These are phyloP conservation scores for Carallia pectinifolia DNA, from an alignment of 345 rosid species.

Conservation along the genomic window DNA sequence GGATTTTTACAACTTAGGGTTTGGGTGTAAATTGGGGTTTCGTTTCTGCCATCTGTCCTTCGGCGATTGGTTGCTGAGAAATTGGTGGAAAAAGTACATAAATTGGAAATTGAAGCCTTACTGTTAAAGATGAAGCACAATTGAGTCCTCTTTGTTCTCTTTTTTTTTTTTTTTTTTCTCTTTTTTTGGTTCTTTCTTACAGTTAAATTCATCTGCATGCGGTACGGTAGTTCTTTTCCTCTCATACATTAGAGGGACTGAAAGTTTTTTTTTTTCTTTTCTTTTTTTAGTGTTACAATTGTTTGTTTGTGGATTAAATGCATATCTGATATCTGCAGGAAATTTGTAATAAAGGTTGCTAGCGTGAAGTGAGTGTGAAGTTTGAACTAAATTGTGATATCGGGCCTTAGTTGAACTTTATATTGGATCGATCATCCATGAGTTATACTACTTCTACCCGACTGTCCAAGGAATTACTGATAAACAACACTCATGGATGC, in stretches of 20 bases:
- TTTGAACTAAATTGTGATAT: neutral
- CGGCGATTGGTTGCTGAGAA: neutral
- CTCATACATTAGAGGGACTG: too few species aligned
- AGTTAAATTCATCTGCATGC: neutral
- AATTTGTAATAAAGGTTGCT: too few species aligned
- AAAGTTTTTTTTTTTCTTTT: too few species aligned
- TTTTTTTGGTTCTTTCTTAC: neutral
- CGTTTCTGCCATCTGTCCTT: neutral
- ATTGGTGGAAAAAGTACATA: neutral
- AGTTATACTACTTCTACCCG: conserved; percentile 45
- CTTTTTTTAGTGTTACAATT: too few species aligned
- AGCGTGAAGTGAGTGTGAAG: neutral
- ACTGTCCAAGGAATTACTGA: conserved; percentile 48
- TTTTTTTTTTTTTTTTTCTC: neutral
- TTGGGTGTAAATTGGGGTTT: neutral
- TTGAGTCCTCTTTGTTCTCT: too few species aligned
- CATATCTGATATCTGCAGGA: too few species aligned
- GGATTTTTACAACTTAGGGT: neutral
- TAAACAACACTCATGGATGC: conserved; percentile 39
- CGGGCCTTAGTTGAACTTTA: conserved; percentile 16
- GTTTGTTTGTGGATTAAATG: too few species aligned
- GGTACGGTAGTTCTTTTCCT: too few species aligned
- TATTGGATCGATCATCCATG: conserved; percentile 36
- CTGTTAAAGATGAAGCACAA: too few species aligned
- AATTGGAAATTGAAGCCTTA: neutral